Percentiles rank a stretch among this genome's conserved stretches.
phyloP scores from a whole-genome alignment of 257 asterid genomes.

The Paraleonurus japonicus region DNA sequence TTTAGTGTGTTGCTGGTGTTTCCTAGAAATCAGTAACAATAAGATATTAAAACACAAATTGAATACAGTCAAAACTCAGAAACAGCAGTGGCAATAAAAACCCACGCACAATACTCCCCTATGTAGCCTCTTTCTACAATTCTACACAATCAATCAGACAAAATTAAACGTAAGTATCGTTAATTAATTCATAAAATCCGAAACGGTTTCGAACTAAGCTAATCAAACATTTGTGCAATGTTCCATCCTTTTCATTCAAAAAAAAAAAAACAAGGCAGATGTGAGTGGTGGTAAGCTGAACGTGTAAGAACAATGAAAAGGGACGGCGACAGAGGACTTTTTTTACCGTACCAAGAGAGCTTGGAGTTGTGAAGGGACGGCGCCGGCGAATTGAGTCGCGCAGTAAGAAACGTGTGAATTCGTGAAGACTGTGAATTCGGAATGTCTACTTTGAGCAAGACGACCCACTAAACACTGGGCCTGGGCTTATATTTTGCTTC shows the following conservation, averaged over 20 bases:
- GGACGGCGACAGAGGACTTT: neutral
- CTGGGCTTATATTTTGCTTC: neutral
- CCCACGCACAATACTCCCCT: slow-evolving; percentile 59
- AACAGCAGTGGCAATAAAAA: slow-evolving; percentile 69
- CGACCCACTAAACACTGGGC: neutral
- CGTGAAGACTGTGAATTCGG: neutral
- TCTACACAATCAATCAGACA: neutral
- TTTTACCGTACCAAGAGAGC: neutral
- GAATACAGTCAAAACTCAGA: slow-evolving; percentile 31
- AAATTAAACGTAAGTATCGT: neutral
- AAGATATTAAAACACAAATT: neutral
- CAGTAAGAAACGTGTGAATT: neutral
- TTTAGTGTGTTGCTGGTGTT: neutral
- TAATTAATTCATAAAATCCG: neutral
- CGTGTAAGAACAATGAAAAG: neutral
- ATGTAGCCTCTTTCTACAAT: slow-evolving; percentile 12
- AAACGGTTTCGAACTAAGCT: neutral
- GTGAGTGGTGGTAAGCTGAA: neutral
- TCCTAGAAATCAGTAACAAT: neutral
- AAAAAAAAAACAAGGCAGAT: neutral
- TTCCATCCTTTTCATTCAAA: neutral
- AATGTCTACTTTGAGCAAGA: neutral
- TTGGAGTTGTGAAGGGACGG: neutral
- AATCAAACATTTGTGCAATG: neutral
- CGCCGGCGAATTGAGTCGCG: neutral